Conservation (phyloP, 129 eudicot genomes). For the Smallanthus sonchifolius region DNA sequence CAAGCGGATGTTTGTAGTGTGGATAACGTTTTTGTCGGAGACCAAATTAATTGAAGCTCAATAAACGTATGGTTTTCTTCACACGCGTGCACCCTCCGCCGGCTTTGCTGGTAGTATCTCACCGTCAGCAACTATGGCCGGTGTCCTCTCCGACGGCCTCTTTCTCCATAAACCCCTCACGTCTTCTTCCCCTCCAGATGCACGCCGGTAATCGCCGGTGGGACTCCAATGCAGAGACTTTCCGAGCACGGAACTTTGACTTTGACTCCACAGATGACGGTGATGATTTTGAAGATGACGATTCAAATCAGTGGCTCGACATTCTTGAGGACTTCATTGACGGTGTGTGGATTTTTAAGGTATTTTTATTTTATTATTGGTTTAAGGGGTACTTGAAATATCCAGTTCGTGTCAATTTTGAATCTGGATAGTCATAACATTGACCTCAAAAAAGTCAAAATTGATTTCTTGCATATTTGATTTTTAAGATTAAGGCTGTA, state of each 20-base stretch:
- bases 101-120: slow-evolving; percentile 15
- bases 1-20: background rate
- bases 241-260: slow-evolving; percentile 35
- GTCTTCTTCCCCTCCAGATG: slow-evolving; percentile 11
- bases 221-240: slow-evolving; percentile 79
- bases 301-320: slow-evolving; percentile 35
- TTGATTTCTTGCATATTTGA: no score
- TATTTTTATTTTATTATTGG: slow-evolving; percentile 11
- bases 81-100: slow-evolving; percentile 14
- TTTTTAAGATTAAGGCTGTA: no score
- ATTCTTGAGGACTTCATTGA: slow-evolving; percentile 59
- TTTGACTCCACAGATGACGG: slow-evolving; percentile 14
- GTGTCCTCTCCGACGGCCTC: background rate
- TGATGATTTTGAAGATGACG: slow-evolving; percentile 33
- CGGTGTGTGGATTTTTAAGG: slow-evolving; percentile 84
- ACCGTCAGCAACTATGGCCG: slow-evolving; percentile 22
- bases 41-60: slow-evolving; percentile 13
- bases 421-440: no score
- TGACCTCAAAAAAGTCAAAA: no score
- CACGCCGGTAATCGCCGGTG: slow-evolving; percentile 36
- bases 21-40: slow-evolving; percentile 27
- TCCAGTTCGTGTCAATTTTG: no score
- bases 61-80: slow-evolving; percentile 17
- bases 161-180: background rate
- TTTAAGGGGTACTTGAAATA: background rate